phyloP scores from a whole-genome alignment of 495 filamentous ascomycete species.

The Pyrenula massariospora region DNA sequence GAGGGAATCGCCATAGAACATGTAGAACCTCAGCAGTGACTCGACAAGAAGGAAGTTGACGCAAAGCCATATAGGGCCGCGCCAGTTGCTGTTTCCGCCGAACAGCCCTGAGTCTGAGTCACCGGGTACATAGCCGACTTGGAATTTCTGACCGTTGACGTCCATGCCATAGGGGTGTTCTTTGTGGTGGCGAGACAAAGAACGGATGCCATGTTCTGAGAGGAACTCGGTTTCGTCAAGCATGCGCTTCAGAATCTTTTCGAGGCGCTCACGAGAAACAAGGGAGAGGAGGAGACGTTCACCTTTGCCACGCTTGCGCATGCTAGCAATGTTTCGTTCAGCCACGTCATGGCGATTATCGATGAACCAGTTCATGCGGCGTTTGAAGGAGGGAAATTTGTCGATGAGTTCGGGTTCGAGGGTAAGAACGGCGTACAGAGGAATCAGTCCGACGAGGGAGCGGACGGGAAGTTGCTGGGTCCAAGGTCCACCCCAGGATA shows the following conservation, averaged over 20 bases:
- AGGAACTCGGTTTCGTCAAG: conserved; percentile 90
- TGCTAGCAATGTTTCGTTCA: conserved; percentile 84
- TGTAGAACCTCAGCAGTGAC: conserved; percentile 80
- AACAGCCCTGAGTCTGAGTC: conserved; percentile 91
- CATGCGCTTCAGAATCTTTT: conserved; percentile 81
- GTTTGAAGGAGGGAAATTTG: conserved; percentile 87
- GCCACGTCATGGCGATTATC: conserved; percentile 74
- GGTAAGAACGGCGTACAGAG: conserved; percentile 81
- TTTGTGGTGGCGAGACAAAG: conserved; percentile 86
- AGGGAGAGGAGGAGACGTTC: conserved; percentile 75
- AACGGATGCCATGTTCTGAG: conserved; percentile 80
- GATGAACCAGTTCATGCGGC: conserved; percentile 84
- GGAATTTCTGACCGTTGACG: conserved; percentile 83
- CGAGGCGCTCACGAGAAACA: conserved; percentile 77
- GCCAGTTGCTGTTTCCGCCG: conserved; percentile 96
- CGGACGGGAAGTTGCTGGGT: conserved; percentile 83
- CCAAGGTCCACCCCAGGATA: conserved; percentile 87
- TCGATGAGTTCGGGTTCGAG: conserved; percentile 89
- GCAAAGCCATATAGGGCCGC: conserved; percentile 86
- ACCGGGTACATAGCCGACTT: conserved; percentile 80
- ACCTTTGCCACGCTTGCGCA: conserved; percentile 77
- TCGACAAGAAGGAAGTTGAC: conserved; percentile 94
- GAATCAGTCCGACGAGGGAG: conserved; percentile 87
- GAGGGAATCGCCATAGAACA: conserved; percentile 84
- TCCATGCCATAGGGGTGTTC: conserved; percentile 89